Base-by-base conservation (phyloP, 2,329 filamentous ascomycete species). In the Xylaria sp. region DNA sequence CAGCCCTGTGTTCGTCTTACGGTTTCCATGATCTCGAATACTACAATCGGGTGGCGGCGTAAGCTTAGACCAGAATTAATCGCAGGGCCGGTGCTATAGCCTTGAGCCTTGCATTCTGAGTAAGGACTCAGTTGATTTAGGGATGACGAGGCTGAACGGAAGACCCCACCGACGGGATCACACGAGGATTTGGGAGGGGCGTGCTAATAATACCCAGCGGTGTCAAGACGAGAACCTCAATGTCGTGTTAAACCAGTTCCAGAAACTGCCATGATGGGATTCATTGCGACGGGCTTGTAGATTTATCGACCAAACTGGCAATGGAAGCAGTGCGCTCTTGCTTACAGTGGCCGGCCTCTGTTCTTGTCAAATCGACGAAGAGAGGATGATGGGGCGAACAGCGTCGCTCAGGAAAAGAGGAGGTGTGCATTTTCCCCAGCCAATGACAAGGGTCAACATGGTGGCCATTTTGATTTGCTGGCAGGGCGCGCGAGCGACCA, bases 1-100 rank as follows among this genome's bases (percentile, higher is more conserved):
- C 80, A 82, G 66, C 79, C 78, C 63, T 80, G 77, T 57, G 74
- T 73, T 63, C 76, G 73, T 72, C 71, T 76, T 64, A 75, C 73
- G 47, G 72, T 71, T 69, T 77, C 75, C 75, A 77, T 77, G 56
- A 25, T 69, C 67, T 63, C 20, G 17, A 29, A n/a, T 51, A 33
- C 29, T 64, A 42, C 33, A 56, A 57, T 61, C 54, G 64, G 58
- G 70, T 38, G 59, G 66, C 64, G 64, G 63, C 61, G 50, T 64
- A 67, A 73, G 65, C 68, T 68, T 71, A 72, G 73, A 69, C 68
- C 49, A 70, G 69, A 63, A 66, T 67, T 29, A 53, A 66, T 71
- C 56, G 58, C 49, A 51, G 53, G 60, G 57, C 50, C 31, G 67
- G 69, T 65, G 53, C 64, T 68, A 72, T 59, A 73, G 72, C 71